Conservation (phyloP, 2,329 filamentous ascomycete genomes). For the Colletotrichum tanaceti region DNA sequence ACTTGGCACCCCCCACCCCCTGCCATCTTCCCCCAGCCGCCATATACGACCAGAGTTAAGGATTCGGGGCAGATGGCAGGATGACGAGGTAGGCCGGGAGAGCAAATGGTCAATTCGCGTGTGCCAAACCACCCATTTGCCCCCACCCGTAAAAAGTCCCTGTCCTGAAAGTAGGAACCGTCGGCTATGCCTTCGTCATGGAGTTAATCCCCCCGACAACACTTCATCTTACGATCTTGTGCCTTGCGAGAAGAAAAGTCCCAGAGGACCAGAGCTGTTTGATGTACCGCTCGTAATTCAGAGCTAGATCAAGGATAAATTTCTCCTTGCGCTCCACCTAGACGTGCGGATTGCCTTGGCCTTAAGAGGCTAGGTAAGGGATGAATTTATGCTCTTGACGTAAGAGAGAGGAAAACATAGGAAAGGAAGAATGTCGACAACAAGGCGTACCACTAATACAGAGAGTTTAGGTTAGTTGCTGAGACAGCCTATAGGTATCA, state of each 20-base stretch:
- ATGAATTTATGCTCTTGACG: not conserved
- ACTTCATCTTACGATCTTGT: slow-evolving; percentile 43
- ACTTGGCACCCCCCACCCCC: slow-evolving; percentile 47
- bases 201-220: slow-evolving; percentile 28
- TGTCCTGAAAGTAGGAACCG: slow-evolving; percentile 45
- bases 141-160: slow-evolving; percentile 46
- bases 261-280: slow-evolving; percentile 46
- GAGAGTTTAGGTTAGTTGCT: not conserved
- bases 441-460: slow-evolving; percentile 20
- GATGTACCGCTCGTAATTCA: slow-evolving; percentile 81
- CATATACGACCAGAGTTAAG: slow-evolving; percentile 38
- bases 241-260: slow-evolving; percentile 28
- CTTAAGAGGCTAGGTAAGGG: slow-evolving; percentile 8
- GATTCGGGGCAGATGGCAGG: slow-evolving; percentile 52
- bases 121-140: slow-evolving; percentile 49
- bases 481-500: slow-evolving; percentile 51
- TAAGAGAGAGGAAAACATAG: slow-evolving; percentile 21
- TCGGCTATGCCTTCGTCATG: slow-evolving; percentile 43
- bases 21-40: slow-evolving; percentile 35
- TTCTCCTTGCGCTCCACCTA: slow-evolving; percentile 82
- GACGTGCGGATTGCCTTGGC: slow-evolving; percentile 67
- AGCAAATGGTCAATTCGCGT: slow-evolving; percentile 58
- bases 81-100: slow-evolving; percentile 48
- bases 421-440: slow-evolving; percentile 24
- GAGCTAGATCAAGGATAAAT: slow-evolving; percentile 76